A percentile compares a stretch with the other conserved stretches of the same genome.
phyloP scores from a whole-genome alignment of 257 asterid genomes.

The Rhazya stricta region DNA sequence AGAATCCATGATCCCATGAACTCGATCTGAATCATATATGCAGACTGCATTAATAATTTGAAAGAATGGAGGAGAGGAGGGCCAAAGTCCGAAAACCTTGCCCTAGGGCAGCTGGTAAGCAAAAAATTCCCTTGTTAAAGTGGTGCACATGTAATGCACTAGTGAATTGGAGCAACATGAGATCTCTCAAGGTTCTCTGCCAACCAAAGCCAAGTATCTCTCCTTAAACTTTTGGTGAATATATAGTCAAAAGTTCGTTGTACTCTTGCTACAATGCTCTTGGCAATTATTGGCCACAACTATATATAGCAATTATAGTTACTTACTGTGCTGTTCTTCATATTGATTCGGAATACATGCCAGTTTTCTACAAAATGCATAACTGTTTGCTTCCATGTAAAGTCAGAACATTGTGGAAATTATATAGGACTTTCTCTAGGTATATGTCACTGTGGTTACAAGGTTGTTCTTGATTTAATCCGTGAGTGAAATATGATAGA shows the following conservation, averaged over 20 bases:
- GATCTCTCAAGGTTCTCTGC: not conserved
- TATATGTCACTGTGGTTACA: too few relatives aligned
- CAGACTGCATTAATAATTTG: constrained; percentile 1
- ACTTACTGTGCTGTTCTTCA: too few relatives aligned
- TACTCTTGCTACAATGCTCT: not conserved
- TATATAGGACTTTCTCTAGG: too few relatives aligned
- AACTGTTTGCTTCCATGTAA: too few relatives aligned
- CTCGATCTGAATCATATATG: not conserved
- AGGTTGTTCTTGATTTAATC: too few relatives aligned
- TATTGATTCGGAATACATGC: too few relatives aligned
- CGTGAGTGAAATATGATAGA: too few relatives aligned
- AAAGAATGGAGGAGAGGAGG: constrained; percentile 12
- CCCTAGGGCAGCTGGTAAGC: constrained; percentile 38
- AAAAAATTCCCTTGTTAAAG: constrained; percentile 11
- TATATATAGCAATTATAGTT: not conserved
- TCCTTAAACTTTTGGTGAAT: not conserved
- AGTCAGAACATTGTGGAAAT: too few relatives aligned
- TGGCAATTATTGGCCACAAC: constrained; percentile 14
- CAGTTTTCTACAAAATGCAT: too few relatives aligned
- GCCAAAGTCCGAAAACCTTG: constrained; percentile 26
- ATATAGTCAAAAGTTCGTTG: not conserved
- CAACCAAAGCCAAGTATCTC: constrained; percentile 3
- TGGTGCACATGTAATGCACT: constrained; percentile 8
- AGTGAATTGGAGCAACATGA: constrained; percentile 2
- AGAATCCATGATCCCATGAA: constrained; percentile 2